Evolutionary conservation across 352 stramenopile genomes (phyloP).

Genomic region (Elongisporangium prolatum): DNA sequence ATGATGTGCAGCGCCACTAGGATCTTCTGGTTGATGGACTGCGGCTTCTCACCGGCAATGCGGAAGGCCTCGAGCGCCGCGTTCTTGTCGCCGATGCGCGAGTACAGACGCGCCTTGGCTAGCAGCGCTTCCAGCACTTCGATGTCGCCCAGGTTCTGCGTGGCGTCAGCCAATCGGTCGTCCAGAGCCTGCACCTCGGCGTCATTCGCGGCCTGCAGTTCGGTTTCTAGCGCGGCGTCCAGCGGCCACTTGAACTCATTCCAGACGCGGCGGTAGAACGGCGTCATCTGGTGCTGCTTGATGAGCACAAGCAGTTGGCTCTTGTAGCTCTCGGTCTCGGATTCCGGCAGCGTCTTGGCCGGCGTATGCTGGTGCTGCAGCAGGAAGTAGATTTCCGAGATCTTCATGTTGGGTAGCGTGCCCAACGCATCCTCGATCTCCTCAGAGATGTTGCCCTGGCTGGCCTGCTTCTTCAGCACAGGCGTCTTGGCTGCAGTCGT

Average conservation of each 20-base stretch:
- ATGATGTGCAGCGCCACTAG: constrained; percentile 95
- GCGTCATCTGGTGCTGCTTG: constrained; percentile 61
- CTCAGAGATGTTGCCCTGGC: constrained; percentile 79
- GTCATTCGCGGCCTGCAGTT: constrained; percentile 64
- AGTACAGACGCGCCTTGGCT: constrained; percentile 91
- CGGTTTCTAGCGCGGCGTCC: constrained; percentile 42
- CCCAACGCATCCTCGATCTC: constrained; percentile 82
- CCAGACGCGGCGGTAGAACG: constrained; percentile 76
- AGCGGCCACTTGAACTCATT: constrained; percentile 64
- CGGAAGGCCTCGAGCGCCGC: constrained; percentile 89
- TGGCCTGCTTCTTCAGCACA: constrained; percentile 65
- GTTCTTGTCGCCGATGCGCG: constrained; percentile 91
- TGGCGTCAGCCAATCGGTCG: constrained; percentile 88
- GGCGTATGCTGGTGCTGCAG: constrained; percentile 63
- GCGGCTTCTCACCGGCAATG: constrained; percentile 90
- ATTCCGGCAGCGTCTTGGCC: constrained; percentile 23
- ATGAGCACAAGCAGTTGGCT: constrained; percentile 65
- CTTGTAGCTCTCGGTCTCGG: constrained; percentile 26
- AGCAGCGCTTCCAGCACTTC: constrained; percentile 96
- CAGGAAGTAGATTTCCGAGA: constrained; percentile 69
- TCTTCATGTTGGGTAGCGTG: constrained; percentile 76
- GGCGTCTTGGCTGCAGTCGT: constrained; percentile 12
- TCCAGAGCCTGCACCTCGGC: constrained; percentile 77
- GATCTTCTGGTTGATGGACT: constrained; percentile 97
- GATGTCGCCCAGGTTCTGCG: constrained; percentile 96